Evolutionary conservation across 2,329 filamentous ascomycete species (phyloP).

Genomic region (Apiospora hydei): DNA sequence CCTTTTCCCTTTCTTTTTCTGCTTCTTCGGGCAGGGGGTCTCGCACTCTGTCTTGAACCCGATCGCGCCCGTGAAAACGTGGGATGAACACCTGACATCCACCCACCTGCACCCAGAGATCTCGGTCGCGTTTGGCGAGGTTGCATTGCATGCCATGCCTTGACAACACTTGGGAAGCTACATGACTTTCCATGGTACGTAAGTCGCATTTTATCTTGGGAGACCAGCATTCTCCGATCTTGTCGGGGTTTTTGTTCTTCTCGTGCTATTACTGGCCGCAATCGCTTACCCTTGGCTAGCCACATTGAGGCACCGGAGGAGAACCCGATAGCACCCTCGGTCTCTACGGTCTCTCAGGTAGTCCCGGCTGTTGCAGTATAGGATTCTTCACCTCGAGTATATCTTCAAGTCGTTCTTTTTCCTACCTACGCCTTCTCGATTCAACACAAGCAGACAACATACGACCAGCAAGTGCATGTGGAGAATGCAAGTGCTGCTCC

Average conservation of each 20-base stretch:
- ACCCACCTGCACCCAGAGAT: conserved; percentile 12
- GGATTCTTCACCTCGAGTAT: background rate
- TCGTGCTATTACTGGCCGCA: background rate
- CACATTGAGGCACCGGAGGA: background rate
- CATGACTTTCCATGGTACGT: background rate
- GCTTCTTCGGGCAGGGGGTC: background rate
- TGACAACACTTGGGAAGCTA: background rate
- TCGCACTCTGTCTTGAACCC: background rate
- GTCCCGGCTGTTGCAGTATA: background rate
- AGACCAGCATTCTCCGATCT: background rate
- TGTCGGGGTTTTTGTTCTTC: background rate
- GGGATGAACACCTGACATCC: conserved; percentile 14
- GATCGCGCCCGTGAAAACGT: background rate
- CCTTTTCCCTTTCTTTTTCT: background rate
- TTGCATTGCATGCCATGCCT: conserved; percentile 2
- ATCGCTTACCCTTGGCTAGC: background rate
- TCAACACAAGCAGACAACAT: background rate
- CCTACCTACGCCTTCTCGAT: background rate
- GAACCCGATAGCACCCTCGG: background rate
- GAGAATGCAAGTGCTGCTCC: conserved; percentile 5
- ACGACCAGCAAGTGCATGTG: background rate
- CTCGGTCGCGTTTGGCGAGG: conserved; percentile 9
- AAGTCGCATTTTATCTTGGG: background rate
- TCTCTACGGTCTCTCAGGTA: background rate
- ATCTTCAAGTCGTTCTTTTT: background rate